Evolutionary conservation across 306 rosid species (phyloP), one percentile per base, ranked within the genome.

Genomic region (Citrullus amarus): DNA sequence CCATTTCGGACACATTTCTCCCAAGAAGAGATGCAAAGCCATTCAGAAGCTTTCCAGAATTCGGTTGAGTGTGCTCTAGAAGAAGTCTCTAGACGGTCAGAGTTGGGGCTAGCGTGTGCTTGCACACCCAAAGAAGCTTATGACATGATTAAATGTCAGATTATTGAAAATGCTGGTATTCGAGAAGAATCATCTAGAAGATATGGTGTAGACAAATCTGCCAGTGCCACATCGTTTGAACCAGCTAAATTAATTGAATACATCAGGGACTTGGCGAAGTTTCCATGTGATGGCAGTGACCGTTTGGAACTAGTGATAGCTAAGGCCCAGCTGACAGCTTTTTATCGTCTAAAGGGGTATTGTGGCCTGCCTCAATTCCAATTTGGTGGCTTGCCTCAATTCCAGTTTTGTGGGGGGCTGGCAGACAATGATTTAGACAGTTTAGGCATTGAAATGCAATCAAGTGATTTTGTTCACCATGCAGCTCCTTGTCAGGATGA

Each of bases 311-410:
- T 91, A 78, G 91, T 65, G 79, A 80, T 89, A 65, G 97, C 97
- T 32, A 92, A 86, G 90, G 96, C 97, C 79, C 98, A 91, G 84
- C 77, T 95, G 88, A 82, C 83, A 73, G 88, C 97, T 78, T 91
- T 89, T 80, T 74, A 83, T 80, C 96, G 90, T 54, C 82, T 91
- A 34, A 89, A 86, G 85, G 98, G 98, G 79, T 90, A 84, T 81
- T 60, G 83, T 78, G 80, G 86, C 87, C 86, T 95, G 88, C 90
- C 98, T 32, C 96, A 92, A 83, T 80, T 95, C 81, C 91, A 89
- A 66, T 59, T 81, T 85, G 87, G 86, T 82, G 96, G 86, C 85
- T 87, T 94, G 87, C 88, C 97, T 18, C 95, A 92, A 83, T 80
- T 94, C 78, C 91, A 89, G 75, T 58, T 82, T 86, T 87, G 86